A percentile compares a stretch with the other conserved stretches of the same genome.
Conservation (phyloP, 352 stramenopile genomes). For the Phytophthora pseudosyringae region DNA sequence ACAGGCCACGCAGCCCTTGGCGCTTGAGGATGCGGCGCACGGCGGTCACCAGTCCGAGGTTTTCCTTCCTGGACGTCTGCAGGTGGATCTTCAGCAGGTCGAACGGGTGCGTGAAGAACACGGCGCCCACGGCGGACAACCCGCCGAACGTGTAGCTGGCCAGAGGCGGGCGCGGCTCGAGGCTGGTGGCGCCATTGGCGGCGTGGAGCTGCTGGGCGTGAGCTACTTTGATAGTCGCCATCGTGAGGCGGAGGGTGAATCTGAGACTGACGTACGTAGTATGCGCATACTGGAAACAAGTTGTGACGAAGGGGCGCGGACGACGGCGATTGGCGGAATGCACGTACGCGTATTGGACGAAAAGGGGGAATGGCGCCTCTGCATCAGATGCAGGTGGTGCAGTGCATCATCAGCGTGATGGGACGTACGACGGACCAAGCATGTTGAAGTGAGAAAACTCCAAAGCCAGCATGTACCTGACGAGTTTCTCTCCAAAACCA, state of each 20-base stretch:
- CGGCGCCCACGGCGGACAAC: conserved; percentile 77
- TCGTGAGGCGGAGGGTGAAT: conserved; percentile 4
- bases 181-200: neutral
- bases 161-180: conserved; percentile 44
- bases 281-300: too few relatives aligned
- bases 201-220: neutral
- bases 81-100: conserved; percentile 86
- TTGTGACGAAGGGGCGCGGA: conserved; percentile 7
- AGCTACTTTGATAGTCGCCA: conserved; percentile 11
- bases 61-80: conserved; percentile 81
- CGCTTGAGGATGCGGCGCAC: conserved; percentile 63
- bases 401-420: conserved; percentile 19
- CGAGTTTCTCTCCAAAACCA: neutral
- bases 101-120: conserved; percentile 89
- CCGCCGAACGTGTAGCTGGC: conserved; percentile 80
- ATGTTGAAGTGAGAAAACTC: too few relatives aligned
- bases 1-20: conserved; percentile 75
- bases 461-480: too few relatives aligned
- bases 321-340: conserved; percentile 20
- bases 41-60: conserved; percentile 58
- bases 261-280: conserved; percentile 18
- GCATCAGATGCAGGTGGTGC: too few relatives aligned
- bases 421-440: conserved; percentile 10
- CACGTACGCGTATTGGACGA: conserved; percentile 8
- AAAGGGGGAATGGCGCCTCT: conserved; percentile 1